These are phyloP conservation scores for Phytophthora nicotianae DNA, from an alignment of 352 stramenopile species.

Conservation along the genomic window DNA sequence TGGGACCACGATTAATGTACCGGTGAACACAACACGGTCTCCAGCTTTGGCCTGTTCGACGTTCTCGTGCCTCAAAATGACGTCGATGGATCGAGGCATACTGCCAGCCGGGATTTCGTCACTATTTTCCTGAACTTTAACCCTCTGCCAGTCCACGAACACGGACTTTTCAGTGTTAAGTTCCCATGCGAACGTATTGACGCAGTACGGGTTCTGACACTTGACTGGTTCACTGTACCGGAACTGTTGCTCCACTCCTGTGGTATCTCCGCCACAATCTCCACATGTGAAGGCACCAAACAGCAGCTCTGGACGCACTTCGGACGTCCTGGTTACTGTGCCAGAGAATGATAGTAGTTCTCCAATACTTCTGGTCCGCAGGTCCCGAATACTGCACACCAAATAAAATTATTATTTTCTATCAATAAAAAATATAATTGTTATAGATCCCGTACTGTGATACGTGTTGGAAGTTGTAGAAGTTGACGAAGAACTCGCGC, in stretches of 20 bases:
- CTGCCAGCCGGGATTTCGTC: constrained; percentile 98
- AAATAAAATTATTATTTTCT: constrained; percentile 4
- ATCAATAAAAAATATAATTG: constrained; percentile 11
- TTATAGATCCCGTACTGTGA: constrained; percentile 55
- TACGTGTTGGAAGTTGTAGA: constrained; percentile 91
- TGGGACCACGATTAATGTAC: constrained; percentile 95
- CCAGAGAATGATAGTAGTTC: constrained; percentile 93
- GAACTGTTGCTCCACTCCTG: constrained; percentile 97
- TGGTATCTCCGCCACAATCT: constrained; percentile 93
- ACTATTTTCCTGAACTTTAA: constrained; percentile 99
- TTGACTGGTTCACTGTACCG: constrained; percentile 96
- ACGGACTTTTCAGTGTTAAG: constrained; percentile 91
- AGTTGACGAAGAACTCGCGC: constrained; percentile 88
- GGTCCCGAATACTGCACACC: constrained; percentile 84
- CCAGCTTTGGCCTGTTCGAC: constrained; percentile 97
- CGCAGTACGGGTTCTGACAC: constrained; percentile 97
- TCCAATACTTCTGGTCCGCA: constrained; percentile 94
- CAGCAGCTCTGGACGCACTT: constrained; percentile 97
- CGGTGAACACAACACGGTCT: constrained; percentile 95
- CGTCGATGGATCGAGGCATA: constrained; percentile 97
- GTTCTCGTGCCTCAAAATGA: constrained; percentile 98
- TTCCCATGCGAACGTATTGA: constrained; percentile 88
- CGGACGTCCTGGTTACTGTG: constrained; percentile 97
- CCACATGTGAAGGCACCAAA: constrained; percentile 95
- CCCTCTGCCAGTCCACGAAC: constrained; percentile 99